phyloP scores from a whole-genome alignment of 2,329 filamentous ascomycete genomes.

The Botrytis medusae region DNA sequence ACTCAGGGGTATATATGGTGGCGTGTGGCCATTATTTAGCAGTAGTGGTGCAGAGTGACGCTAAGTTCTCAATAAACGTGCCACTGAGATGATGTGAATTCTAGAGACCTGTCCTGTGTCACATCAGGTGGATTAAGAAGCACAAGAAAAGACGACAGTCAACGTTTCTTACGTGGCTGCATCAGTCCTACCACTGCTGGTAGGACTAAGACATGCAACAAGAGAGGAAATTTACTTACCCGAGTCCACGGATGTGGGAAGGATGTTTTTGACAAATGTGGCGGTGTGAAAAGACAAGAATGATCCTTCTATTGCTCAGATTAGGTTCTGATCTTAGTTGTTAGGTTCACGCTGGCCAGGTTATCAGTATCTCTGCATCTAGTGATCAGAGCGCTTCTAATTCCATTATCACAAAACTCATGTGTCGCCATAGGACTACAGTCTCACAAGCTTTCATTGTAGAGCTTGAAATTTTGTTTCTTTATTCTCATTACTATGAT shows the following conservation, averaged over 20 bases:
- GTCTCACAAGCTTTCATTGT: background rate
- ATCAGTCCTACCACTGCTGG: background rate
- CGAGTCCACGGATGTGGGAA: background rate
- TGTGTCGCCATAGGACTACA: background rate
- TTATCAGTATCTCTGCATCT: background rate
- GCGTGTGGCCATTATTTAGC: background rate
- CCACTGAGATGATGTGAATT: background rate
- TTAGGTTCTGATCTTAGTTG: background rate
- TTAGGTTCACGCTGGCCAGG: background rate
- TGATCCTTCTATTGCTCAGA: background rate
- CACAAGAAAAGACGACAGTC: background rate
- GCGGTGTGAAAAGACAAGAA: background rate
- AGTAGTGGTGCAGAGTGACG: background rate
- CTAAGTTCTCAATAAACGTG: background rate
- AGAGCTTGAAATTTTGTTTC: no score
- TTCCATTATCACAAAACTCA: background rate
- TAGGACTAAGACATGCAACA: conserved; percentile 13
- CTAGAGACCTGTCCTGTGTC: background rate
- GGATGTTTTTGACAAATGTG: background rate
- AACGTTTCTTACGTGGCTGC: background rate
- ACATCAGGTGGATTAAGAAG: background rate
- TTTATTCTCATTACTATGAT: background rate
- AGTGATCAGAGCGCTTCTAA: background rate
- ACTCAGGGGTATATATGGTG: background rate
- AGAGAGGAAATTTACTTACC: background rate